Base-by-base conservation (phyloP, 192 early-diverging fungal species). In the Backusella tarrabulga region DNA sequence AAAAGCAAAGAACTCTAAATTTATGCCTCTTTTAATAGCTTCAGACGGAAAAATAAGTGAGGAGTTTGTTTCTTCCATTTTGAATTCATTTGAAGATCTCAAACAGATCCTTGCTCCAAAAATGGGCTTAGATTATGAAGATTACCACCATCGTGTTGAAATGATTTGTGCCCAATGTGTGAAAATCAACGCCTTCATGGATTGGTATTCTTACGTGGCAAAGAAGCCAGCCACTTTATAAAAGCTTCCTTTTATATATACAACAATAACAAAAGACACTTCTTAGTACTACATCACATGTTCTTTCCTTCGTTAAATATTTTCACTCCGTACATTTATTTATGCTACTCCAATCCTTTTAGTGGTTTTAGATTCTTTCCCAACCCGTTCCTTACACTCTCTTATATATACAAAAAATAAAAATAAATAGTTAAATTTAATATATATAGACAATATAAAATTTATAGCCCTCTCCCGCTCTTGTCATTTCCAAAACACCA, bases 161-260 rank as follows among this genome's bases (percentile, higher is more conserved):
- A 75, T 75, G 74, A 66, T 75, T 17, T 67, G 63, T 44, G 60
- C 74, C 50, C 74, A 75, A 68, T 75, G 74, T 66, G 74, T 75
- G 11, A 38, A 40, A 34, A 75, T 41, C 67, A 42, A 75, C 42
- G 21, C 74, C 14, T 26, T 23, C 11, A 67, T 75, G 34, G 56
- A 75, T n/a, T 75, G 74, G 74, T 75, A 67, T 46, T 67, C 60
- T 11, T 72, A 29, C 4, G 17, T 72, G 0, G 71, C 71, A 46
- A 72, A 50, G 34, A 34, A 32, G 17, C 11, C 71, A 19, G 8
- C 71, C 19, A 38, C 34, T 70, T 19, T 36, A 26, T 68, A 35
- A 19, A 34, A 34, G 1, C 19, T 19, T 36, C 32, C 8, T 21
- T 68, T 23, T 70, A 40, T 21, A 70, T 41, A 9, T 23, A 50